A percentile compares a stretch with the other conserved stretches of the same genome.
phyloP scores from a whole-genome alignment of 129 eudicot species.

The Escallonia herrerae region DNA sequence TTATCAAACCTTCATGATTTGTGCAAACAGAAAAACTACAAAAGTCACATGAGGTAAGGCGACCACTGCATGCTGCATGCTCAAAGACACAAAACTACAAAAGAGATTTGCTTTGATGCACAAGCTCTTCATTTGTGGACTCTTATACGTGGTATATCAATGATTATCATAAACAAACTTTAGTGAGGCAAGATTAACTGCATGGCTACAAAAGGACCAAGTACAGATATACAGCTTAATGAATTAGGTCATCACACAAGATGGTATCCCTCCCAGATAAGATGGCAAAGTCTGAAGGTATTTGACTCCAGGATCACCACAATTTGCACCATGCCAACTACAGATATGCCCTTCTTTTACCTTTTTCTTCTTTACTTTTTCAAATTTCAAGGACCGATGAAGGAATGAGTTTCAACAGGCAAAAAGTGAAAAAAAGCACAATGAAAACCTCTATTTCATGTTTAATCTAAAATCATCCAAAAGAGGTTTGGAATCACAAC shows the following conservation, averaged over 20 bases:
- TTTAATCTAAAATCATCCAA: not conserved
- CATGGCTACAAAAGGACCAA: not conserved
- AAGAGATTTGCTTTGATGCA: not conserved
- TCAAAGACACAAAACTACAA: not conserved
- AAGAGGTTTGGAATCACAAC: not conserved
- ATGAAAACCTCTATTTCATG: not conserved
- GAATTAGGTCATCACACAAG: too few relatives aligned
- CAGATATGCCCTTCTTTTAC: too few relatives aligned
- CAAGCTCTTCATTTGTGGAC: too few relatives aligned
- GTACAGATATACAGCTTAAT: too few relatives aligned
- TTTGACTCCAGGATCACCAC: not conserved
- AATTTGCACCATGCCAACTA: not conserved
- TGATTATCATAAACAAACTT: too few relatives aligned
- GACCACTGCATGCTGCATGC: not conserved
- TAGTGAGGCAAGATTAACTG: not conserved
- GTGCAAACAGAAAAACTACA: not conserved
- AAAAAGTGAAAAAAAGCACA: not conserved
- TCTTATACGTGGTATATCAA: too few relatives aligned
- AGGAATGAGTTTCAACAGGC: too few relatives aligned
- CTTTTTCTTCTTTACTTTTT: too few relatives aligned
- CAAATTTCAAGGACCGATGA: too few relatives aligned
- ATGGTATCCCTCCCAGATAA: not conserved
- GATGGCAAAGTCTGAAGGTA: not conserved
- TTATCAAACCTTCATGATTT: too few relatives aligned
- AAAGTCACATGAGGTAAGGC: not conserved